Percentiles rank a stretch among this genome's conserved stretches.
phyloP scores from a whole-genome alignment of 257 asterid genomes.

The Coffea canephora region DNA sequence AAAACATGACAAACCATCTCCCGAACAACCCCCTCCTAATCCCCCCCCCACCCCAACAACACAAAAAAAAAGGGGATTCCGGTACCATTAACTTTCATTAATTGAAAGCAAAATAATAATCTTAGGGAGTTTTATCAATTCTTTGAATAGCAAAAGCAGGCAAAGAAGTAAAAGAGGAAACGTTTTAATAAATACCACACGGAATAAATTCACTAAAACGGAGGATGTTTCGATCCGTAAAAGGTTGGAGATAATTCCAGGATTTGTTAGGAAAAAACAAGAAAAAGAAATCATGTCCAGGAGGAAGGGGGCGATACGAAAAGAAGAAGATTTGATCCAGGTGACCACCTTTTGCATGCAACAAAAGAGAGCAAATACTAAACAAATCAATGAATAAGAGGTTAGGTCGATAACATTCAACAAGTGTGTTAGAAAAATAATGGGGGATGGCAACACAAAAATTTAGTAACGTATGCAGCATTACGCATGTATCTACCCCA shows the following conservation, averaged over 20 bases:
- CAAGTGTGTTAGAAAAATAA: background rate
- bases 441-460: too few relatives aligned
- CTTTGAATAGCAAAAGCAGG: background rate
- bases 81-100: too few relatives aligned
- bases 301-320: background rate
- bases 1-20: background rate
- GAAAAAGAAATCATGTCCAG: background rate
- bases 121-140: too few relatives aligned
- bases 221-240: background rate
- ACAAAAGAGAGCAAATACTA: too few relatives aligned
- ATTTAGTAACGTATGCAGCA: background rate
- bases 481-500: background rate
- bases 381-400: background rate
- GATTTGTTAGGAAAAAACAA: background rate
- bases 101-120: too few relatives aligned
- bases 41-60: too few relatives aligned
- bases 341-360: background rate
- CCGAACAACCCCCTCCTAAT: background rate
- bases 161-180: background rate
- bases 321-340: background rate
- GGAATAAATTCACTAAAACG: background rate
- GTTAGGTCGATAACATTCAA: background rate
- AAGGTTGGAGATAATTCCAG: background rate
- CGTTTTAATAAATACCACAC: background rate
- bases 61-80: too few relatives aligned